Percentiles rank a stretch among this genome's conserved stretches.
Evolutionary conservation across 495 filamentous ascomycete genomes (phyloP).

Genomic region (Aspergillus asperescens): DNA sequence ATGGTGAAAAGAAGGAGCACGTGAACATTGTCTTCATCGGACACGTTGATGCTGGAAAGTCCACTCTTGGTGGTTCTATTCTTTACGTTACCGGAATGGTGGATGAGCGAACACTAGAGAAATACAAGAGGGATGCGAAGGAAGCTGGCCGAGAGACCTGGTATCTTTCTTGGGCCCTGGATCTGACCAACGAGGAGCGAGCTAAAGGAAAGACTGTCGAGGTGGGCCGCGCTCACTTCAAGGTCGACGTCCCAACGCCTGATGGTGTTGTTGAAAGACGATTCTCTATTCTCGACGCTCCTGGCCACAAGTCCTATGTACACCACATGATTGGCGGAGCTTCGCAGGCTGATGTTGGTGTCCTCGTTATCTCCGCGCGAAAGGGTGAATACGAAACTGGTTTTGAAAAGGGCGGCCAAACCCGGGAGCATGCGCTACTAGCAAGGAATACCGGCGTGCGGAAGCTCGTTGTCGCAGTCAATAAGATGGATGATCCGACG

Average conservation of each 20-base stretch:
- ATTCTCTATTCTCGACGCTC: conserved; percentile 94
- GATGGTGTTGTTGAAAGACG: conserved; percentile 39
- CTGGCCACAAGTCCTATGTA: conserved; percentile 94
- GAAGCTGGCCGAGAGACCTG: conserved; percentile 95
- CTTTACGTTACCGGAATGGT: conserved; percentile 96
- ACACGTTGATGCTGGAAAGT: conserved; percentile 97
- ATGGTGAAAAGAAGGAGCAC: conserved; percentile 84
- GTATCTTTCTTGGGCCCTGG: conserved; percentile 97
- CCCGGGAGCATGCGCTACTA: conserved; percentile 91
- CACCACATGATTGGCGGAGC: conserved; percentile 96
- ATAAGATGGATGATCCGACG: conserved; percentile 98
- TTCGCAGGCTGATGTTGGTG: conserved; percentile 92
- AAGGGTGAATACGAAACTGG: conserved; percentile 99
- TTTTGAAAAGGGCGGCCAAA: conserved; percentile 99
- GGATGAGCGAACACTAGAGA: conserved; percentile 95
- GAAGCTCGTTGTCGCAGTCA: conserved; percentile 89
- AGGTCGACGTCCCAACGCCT: conserved; percentile 66
- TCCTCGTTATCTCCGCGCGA: conserved; percentile 91
- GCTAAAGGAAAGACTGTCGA: conserved; percentile 98
- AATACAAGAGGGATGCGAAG: conserved; percentile 94
- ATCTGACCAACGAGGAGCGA: conserved; percentile 93
- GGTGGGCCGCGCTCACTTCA: conserved; percentile 93
- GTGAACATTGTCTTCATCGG: conserved; percentile 98
- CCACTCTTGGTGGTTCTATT: conserved; percentile 87
- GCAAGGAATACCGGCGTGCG: conserved; percentile 98